Base-by-base conservation (phyloP, 2,329 filamentous ascomycete species). In the Trichoderma semiorbis region DNA sequence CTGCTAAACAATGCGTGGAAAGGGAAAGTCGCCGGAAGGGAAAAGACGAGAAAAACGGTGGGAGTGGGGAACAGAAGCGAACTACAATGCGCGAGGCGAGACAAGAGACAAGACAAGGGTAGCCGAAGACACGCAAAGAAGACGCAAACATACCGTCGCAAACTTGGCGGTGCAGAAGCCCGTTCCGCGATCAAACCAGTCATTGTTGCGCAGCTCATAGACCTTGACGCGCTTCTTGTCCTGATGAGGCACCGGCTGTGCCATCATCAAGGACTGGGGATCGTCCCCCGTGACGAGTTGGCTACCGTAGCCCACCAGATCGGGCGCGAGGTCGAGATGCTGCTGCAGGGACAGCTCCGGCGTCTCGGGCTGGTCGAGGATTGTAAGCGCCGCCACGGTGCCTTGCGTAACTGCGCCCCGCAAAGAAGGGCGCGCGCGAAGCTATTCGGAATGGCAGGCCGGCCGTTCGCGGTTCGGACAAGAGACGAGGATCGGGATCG, bases 121-220 rank as follows among this genome's bases (percentile, higher is more conserved):
- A 8, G 34, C 3, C 8, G 18, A 32, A 12, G 47, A 50, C 28
- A 32, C 55, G 39, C 28, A 30, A 18, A 36, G 32, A 7, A 50
- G 53, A 24, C 67, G 36, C 73, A 72, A 65, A 81, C 92, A 81
- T 89, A 96, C 93, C 81, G 90, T 88, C 74, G 91, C 84, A 75
- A 92, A 89, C 75, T 90, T 88, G 62, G 95, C 94, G 73, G 90
- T 93, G 82, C 96, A 98, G 82, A 98, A 98, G 74, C 96, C 96
- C 62, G 96, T 99, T 75, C 96, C 96, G 79, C 95, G 89, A 84
- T 99, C 96, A 81, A 95, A 98, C 96, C 96, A 99, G 89, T 98
- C 96, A 87, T 97, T 97, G 84, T 97, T 94, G 82, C 93, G 94
- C 78, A 99, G 89, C 86, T 98, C 96, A 83, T 99, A 99, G 81